These are phyloP conservation scores for Podila epicladia DNA, from an alignment of 192 early-diverging fungal species.

Conservation along the genomic window DNA sequence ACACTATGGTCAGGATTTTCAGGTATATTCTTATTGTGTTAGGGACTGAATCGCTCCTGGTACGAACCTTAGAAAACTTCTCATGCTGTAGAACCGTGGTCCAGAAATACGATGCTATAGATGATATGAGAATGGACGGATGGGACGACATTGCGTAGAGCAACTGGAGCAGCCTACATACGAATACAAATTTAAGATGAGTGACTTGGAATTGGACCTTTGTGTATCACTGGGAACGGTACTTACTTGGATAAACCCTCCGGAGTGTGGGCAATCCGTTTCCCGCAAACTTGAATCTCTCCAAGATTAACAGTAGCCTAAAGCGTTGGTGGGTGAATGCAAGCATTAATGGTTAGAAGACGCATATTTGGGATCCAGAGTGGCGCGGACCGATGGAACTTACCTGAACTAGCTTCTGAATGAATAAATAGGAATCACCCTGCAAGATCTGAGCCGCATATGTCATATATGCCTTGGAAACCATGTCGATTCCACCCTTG, in stretches of 20 bases:
- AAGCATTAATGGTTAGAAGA: no score
- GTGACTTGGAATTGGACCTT: background rate
- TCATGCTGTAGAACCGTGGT: constrained; percentile 35
- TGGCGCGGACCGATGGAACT: background rate
- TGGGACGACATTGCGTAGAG: constrained; percentile 43
- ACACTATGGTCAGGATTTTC: background rate
- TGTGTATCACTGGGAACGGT: background rate
- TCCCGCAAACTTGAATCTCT: constrained; percentile 42
- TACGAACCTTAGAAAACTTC: constrained; percentile 36
- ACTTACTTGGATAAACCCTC: constrained; percentile 27
- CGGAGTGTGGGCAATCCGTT: constrained; percentile 26
- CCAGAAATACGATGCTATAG: constrained; percentile 37
- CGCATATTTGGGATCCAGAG: background rate
- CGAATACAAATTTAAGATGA: background rate
- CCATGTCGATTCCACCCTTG: constrained; percentile 36
- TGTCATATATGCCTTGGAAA: constrained; percentile 36
- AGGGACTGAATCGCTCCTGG: no score
- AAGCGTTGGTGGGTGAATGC: background rate
- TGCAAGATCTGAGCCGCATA: constrained; percentile 18
- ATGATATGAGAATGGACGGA: constrained; percentile 37
- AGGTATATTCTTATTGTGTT: background rate
- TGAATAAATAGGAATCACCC: constrained; percentile 30
- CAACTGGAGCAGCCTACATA: constrained; percentile 24
- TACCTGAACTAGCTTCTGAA: constrained; percentile 45
- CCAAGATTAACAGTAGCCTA: constrained; percentile 47